Evolutionary conservation across 441 rosid species (phyloP).

Genomic region (Gossypium schwendimanii): DNA sequence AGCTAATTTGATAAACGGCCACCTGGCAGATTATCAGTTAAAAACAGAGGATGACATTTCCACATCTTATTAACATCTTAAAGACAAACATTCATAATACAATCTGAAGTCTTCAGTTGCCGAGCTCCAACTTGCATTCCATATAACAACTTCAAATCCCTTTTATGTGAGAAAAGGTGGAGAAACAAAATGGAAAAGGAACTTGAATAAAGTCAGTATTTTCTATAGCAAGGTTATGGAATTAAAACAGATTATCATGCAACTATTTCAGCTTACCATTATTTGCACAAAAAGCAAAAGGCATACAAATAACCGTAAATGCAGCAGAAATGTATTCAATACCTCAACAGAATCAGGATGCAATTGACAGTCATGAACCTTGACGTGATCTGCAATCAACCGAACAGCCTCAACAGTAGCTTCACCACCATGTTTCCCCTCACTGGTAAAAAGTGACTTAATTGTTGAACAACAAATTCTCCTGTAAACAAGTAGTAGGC

Average conservation of each 20-base stretch:
- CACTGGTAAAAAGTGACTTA: constrained; percentile 68
- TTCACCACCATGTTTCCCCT: constrained; percentile 83
- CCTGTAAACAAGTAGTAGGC: constrained; percentile 37
- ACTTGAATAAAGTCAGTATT: background rate
- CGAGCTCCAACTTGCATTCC: background rate
- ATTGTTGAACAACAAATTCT: constrained; percentile 68
- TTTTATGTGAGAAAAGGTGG: background rate
- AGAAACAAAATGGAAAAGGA: background rate
- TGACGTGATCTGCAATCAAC: constrained; percentile 73
- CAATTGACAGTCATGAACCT: constrained; percentile 69
- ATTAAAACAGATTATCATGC: background rate
- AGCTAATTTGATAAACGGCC: background rate
- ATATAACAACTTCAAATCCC: background rate
- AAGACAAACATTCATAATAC: background rate
- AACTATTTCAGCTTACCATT: background rate
- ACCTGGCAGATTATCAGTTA: background rate
- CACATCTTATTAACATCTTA: background rate
- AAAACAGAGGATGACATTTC: background rate
- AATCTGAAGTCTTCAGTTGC: background rate
- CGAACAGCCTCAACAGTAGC: constrained; percentile 69
- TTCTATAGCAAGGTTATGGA: background rate
- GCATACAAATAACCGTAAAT: background rate
- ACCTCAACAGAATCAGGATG: constrained; percentile 87
- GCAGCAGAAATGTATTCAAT: constrained; percentile 2
- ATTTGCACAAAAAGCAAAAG: background rate